A percentile compares a stretch with the other conserved stretches of the same genome.
Conservation (phyloP, 805 yeast genomes). For the Candida easanensis region DNA sequence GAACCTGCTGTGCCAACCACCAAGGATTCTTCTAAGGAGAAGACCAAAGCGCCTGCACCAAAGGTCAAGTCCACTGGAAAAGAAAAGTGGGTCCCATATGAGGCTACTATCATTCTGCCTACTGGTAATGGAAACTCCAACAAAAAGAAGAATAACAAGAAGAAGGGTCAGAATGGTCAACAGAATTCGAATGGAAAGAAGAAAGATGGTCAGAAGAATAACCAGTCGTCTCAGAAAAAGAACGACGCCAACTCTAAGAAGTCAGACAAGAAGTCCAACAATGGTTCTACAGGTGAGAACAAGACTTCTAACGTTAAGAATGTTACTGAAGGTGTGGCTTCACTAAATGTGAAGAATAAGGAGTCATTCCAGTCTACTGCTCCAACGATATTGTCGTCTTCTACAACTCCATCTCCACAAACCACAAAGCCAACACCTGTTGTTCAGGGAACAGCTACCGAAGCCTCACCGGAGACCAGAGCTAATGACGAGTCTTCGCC, state of each 20-base stretch:
- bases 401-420: background rate
- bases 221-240: slow-evolving; percentile 7
- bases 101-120: slow-evolving; percentile 47
- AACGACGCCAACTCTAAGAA: slow-evolving; percentile 2
- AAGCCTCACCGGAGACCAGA: background rate
- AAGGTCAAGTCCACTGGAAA: slow-evolving; percentile 32
- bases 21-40: slow-evolving; percentile 1
- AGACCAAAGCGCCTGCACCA: slow-evolving; percentile 6
- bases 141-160: slow-evolving; percentile 10
- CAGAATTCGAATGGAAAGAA: slow-evolving; percentile 1
- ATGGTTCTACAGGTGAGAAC: background rate
- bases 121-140: slow-evolving; percentile 1
- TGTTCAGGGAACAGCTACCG: background rate
- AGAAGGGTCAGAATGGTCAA: slow-evolving; percentile 6
- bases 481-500: background rate
- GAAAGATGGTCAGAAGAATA: slow-evolving; percentile 7
- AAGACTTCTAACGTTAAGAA: background rate
- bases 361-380: background rate
- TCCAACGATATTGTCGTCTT: background rate
- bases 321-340: background rate
- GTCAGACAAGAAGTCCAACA: background rate
- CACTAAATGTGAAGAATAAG: background rate
- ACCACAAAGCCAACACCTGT: background rate
- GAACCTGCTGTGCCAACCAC: background rate
- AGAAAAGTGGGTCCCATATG: slow-evolving; percentile 69